phyloP scores from a whole-genome alignment of 257 asterid species.

The Thymus quinquecostatus region DNA sequence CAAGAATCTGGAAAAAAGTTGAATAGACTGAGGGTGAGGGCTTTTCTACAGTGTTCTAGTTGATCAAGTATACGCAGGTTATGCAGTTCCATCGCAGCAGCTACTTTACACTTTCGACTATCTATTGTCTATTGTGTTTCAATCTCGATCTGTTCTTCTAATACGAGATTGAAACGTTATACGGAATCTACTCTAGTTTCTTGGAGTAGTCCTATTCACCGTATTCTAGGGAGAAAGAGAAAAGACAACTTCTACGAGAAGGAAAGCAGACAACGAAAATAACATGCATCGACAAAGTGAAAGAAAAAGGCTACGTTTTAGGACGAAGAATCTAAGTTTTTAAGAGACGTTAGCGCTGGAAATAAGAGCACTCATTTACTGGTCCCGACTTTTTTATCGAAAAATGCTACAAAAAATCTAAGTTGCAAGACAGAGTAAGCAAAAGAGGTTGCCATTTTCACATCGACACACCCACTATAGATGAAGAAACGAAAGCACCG shows the following conservation, averaged over 20 bases:
- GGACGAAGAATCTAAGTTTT: neutral
- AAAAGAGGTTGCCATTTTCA: constrained; percentile 1
- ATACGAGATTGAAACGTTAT: neutral
- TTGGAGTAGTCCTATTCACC: no score
- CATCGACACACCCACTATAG: neutral
- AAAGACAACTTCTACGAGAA: neutral
- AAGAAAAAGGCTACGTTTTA: neutral
- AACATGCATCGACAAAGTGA: constrained; percentile 3
- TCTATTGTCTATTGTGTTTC: neutral
- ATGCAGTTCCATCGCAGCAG: neutral
- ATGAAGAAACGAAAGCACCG: neutral
- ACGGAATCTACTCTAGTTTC: neutral
- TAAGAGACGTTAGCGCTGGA: neutral
- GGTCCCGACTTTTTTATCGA: neutral
- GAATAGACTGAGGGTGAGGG: no score
- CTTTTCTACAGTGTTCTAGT: no score
- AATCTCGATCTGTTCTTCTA: neutral
- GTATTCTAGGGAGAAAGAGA: neutral
- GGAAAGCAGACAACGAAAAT: neutral
- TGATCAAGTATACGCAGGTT: no score
- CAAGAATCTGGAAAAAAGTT: no score
- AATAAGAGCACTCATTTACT: constrained; percentile 6
- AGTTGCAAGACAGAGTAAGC: neutral
- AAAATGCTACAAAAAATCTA: neutral
- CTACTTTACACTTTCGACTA: neutral